Base-by-base conservation (phyloP, 495 filamentous ascomycete genomes). In the Podospora pseudoanserina region DNA sequence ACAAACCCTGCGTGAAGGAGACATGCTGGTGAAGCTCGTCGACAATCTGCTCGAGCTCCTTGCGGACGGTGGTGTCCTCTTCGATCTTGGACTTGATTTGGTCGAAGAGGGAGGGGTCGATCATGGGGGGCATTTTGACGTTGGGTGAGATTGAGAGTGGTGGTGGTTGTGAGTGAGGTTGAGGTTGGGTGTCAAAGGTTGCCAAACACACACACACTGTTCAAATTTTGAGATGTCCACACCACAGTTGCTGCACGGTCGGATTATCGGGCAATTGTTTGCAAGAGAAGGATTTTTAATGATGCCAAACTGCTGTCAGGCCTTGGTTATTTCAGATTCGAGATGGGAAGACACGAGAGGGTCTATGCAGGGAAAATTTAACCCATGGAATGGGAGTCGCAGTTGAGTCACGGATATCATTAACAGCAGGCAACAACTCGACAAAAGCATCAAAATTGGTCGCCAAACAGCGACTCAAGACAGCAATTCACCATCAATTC, bases 81-180 rank as follows among this genome's bases (percentile, higher is more conserved):
- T 99, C 96, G 71, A 97, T 91, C 75, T 93, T 93, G 58, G 86
- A 80, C 77, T 97, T 94, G 66, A 99, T 89, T 73, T 90, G 84
- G 69, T 93, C 89, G 77, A 98, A 97, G 73, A 98, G 93, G 32
- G 81, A 84, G 59, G 91, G 89, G 78, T 96, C 89, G 60, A 97
- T 90, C 84, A 86, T 84, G 56, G 76, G 72, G 26, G 62, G 71
- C 32, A 76, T 71, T 74, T 79, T 81, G 27, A 67, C 73, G 64
- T 63, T 1, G 55, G 59, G 4, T 62, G 26, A 34, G 15, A 5
- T 23, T 34, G 63, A 27, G 23, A 58, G 28, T 13, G 55, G 58
- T 69, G 54, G 20, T 64, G 27, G 20, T 23, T n/a, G 16, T 61
- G 20, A 11, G 4, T 58, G 49, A 59, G 5, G 18, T 9, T 58